A percentile compares a stretch with the other conserved stretches of the same genome.
Evolutionary conservation across 2,329 filamentous ascomycete species (phyloP).

Genomic region (Fusarium lateritium): DNA sequence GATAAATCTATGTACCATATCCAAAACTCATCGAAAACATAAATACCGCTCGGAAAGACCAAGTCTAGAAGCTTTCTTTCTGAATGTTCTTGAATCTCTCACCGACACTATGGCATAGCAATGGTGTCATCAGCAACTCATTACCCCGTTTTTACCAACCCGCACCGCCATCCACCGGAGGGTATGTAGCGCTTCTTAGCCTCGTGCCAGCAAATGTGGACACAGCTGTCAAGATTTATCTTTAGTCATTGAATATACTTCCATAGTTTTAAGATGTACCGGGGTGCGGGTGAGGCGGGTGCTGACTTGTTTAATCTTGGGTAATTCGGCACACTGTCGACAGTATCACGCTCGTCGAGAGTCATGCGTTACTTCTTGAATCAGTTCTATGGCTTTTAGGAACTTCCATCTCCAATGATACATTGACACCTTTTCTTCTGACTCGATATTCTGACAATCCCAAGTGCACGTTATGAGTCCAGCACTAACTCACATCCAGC

Average conservation of each 20-base stretch:
- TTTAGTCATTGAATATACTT: background rate
- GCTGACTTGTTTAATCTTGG: background rate
- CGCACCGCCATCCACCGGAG: background rate
- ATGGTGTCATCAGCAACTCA: conserved; percentile 29
- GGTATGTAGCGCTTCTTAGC: background rate
- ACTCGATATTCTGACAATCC: background rate
- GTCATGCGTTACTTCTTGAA: background rate
- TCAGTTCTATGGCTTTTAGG: background rate
- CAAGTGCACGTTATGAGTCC: too few species aligned
- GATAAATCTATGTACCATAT: too few species aligned
- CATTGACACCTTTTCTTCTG: too few species aligned
- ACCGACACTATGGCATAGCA: conserved; percentile 16
- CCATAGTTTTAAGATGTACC: background rate
- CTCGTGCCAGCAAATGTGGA: background rate
- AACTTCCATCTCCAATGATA: background rate
- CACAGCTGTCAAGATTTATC: background rate
- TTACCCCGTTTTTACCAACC: background rate
- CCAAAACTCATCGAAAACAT: too few species aligned
- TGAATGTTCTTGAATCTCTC: background rate
- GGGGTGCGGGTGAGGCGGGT: background rate
- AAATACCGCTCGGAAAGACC: background rate
- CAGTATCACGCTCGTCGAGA: background rate
- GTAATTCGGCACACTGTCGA: background rate
- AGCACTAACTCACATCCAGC: conserved; percentile 48
- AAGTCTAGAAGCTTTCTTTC: background rate